Base-by-base conservation (phyloP, 805 yeast genomes). In the Ogataea philodendri region DNA sequence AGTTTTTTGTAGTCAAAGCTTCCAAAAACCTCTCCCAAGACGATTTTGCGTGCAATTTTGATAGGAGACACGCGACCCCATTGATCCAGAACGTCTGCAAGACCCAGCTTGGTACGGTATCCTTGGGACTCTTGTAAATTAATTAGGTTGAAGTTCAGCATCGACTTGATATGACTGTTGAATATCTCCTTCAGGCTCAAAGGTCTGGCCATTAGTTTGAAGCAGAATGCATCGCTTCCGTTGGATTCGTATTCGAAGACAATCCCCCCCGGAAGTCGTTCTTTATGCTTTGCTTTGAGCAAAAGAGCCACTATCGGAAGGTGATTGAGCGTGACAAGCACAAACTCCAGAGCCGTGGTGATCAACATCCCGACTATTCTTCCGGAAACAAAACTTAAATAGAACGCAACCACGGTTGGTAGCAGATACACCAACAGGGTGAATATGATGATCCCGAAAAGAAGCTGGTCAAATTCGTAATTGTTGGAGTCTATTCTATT, bases 401-500 rank as follows among this genome's bases (percentile, higher is more conserved):
- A 93, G 55, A 89, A 93, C 9, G 93, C 93, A 47, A 81, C 56
- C 2, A 87, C 82, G 0, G 99, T 93, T 1, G 98, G 98, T 32
- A 88, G 59, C 21, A 94, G 64, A 48, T 88, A 84, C 0, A 83
- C 62, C 34, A 85, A 63, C 10, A 89, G 76, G 31, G 90, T 86
- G 60, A 93, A 93, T 11, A 90, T 60, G 38, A 93, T 69, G 3
- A 96, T 93, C 0, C 98, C 98, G 54, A 90, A 63, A 31, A 94
- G 64, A 37, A 90, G 67, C 52, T 89, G 95, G 55, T 89, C 96
- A 15, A 90, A 65, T 41, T 84, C 90, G 57, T 84, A 90, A 55
- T 82, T 76, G 44, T 88, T 78, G 16, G 80, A 77, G 57, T 93
- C 99, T 20, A 88, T 78, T 66, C 98, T 78, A 37, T 84, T 70